Conservation (phyloP, 306 rosid genomes). For the Fragaria ananassa region DNA sequence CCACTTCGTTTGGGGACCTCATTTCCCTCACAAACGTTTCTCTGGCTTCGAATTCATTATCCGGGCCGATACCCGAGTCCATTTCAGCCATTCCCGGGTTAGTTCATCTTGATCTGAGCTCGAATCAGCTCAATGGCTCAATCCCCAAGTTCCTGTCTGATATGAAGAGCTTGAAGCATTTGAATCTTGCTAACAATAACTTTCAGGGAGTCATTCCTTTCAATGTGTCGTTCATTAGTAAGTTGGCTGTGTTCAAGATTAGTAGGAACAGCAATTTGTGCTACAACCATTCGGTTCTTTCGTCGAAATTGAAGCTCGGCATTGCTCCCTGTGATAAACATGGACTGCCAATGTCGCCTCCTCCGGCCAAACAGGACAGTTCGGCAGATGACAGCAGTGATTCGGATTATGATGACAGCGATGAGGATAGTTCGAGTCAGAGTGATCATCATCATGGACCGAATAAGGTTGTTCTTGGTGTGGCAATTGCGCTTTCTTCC, state of each 20-base stretch:
- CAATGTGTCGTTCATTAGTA: constrained; percentile 51
- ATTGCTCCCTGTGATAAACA: constrained; percentile 82
- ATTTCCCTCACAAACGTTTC: constrained; percentile 58
- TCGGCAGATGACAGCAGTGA: constrained; percentile 54
- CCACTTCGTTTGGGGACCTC: constrained; percentile 67
- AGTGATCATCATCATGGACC: constrained; percentile 66
- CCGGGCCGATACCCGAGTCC: constrained; percentile 74
- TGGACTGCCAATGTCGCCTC: constrained; percentile 79
- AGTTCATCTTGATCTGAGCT: constrained; percentile 84
- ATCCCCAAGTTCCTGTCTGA: constrained; percentile 72
- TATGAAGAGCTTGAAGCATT: constrained; percentile 60
- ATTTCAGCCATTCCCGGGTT: constrained; percentile 61
- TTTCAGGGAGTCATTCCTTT: constrained; percentile 78
- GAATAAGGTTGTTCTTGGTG: constrained; percentile 82
- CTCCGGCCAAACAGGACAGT: constrained; percentile 55
- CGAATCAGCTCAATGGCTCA: constrained; percentile 79
- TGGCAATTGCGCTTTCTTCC: constrained; percentile 82
- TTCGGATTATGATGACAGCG: constrained; percentile 50
- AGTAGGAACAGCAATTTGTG: constrained; percentile 69
- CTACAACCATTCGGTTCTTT: constrained; percentile 63
- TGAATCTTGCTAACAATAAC: constrained; percentile 77
- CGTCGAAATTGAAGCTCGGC: constrained; percentile 87
- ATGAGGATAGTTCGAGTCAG: constrained; percentile 27
- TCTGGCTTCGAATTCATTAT: constrained; percentile 64
- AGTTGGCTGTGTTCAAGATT: constrained; percentile 52